Conservation (phyloP, 176 grass and related monocot species). For the Avena insularis region DNA sequence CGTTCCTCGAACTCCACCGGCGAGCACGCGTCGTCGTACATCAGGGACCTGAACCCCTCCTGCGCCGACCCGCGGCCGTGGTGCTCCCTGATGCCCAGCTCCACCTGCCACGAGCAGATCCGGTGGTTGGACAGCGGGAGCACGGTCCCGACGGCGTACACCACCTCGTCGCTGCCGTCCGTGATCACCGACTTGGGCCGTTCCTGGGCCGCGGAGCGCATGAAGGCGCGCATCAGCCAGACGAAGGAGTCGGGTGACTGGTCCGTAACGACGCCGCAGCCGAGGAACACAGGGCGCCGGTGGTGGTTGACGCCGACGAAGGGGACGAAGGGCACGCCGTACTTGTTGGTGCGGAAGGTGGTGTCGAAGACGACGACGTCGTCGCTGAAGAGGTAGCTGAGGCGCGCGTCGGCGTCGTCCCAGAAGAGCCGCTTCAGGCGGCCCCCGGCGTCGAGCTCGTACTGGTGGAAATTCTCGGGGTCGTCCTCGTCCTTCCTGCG, state of each 20-base stretch:
- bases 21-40: background rate
- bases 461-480: background rate
- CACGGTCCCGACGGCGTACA: constrained; percentile 13
- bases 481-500: background rate
- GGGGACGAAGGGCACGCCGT: constrained; percentile 13
- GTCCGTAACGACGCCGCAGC: constrained; percentile 5
- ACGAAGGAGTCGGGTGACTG: background rate
- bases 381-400: background rate
- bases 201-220: background rate
- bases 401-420: background rate
- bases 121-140: constrained; percentile 33
- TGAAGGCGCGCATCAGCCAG: background rate
- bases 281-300: constrained; percentile 16
- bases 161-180: constrained; percentile 34
- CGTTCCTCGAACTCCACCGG: constrained; percentile 15
- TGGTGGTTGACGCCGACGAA: constrained; percentile 31
- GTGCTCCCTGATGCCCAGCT: constrained; percentile 19
- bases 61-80: background rate
- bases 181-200: constrained; percentile 29
- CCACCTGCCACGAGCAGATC: constrained; percentile 36
- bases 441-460: constrained; percentile 6
- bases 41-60: constrained; percentile 5
- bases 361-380: constrained; percentile 37
- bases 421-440: constrained; percentile 34
- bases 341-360: constrained; percentile 33